Percentiles rank a stretch among this genome's conserved stretches.
Conservation (phyloP, 2,329 filamentous ascomycete genomes). For the Aspergillus sp. region DNA sequence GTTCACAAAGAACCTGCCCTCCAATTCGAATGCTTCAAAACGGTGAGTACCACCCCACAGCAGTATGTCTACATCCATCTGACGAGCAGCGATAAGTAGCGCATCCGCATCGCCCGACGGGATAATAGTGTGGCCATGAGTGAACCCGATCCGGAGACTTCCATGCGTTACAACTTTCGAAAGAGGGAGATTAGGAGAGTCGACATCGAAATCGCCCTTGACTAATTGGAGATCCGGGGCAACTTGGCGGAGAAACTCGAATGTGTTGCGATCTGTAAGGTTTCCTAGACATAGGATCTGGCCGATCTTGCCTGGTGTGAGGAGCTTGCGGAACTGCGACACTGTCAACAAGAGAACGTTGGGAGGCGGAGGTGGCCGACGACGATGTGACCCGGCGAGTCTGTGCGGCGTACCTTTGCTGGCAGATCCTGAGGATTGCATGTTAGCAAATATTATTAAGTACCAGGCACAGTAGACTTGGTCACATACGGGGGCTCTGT, state of each 20-base stretch:
- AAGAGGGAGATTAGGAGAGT: slow-evolving; percentile 63
- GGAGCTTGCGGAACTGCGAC: slow-evolving; percentile 76
- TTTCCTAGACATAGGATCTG: slow-evolving; percentile 80
- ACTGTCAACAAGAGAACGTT: slow-evolving; percentile 14
- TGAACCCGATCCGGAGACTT: slow-evolving; percentile 67
- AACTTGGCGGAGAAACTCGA: slow-evolving; percentile 75
- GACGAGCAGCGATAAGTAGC: slow-evolving; percentile 65
- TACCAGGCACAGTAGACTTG: slow-evolving; percentile 13
- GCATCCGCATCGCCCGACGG: slow-evolving; percentile 66
- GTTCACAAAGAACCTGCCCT: slow-evolving; percentile 71
- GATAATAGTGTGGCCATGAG: slow-evolving; percentile 70
- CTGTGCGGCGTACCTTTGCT: slow-evolving; percentile 64
- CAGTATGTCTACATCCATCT: slow-evolving; percentile 70
- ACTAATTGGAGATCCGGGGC: slow-evolving; percentile 71
- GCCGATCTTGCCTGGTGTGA: slow-evolving; percentile 78
- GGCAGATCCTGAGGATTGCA: slow-evolving; percentile 67
- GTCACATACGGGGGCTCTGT: slow-evolving; percentile 70
- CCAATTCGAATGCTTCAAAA: slow-evolving; percentile 71
- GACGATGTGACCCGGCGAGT: background rate
- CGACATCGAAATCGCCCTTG: slow-evolving; percentile 69
- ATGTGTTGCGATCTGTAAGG: slow-evolving; percentile 75
- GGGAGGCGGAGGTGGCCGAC: background rate
- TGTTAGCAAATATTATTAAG: slow-evolving; percentile 16
- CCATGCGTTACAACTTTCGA: slow-evolving; percentile 71
- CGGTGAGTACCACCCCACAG: slow-evolving; percentile 69